Evolutionary conservation across 2,329 filamentous ascomycete species (phyloP).

Genomic region (Botrytis elliptica): DNA sequence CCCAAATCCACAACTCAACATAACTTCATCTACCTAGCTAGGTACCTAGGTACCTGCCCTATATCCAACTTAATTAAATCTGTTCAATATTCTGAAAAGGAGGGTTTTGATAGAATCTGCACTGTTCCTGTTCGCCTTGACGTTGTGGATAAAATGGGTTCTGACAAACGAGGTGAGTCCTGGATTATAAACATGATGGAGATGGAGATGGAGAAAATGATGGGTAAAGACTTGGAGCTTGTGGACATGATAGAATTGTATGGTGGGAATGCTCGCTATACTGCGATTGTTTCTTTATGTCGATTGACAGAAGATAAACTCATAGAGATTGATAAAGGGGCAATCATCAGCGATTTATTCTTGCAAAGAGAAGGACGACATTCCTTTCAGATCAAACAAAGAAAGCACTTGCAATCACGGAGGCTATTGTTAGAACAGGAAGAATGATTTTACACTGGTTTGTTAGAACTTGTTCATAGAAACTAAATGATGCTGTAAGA

Average conservation of each 20-base stretch:
- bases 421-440: not conserved
- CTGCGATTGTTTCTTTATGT: not conserved
- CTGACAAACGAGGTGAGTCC: too few species aligned
- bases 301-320: not conserved
- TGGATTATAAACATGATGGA: not conserved
- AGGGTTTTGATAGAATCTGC: not conserved
- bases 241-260: not conserved
- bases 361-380: not conserved
- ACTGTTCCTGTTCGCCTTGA: not conserved
- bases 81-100: not conserved
- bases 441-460: too few species aligned
- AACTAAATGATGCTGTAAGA: not conserved
- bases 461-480: not conserved
- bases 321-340: not conserved
- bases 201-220: not conserved
- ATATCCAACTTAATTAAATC: not conserved
- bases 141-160: not conserved
- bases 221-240: not conserved
- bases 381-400: not conserved
- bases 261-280: not conserved
- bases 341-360: not conserved
- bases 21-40: too few species aligned
- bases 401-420: slow-evolving; percentile 7
- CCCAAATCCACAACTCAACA: too few species aligned
- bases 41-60: too few species aligned